Base-by-base conservation (phyloP, 192 early-diverging fungal genomes). In the Coemansia sp. region DNA sequence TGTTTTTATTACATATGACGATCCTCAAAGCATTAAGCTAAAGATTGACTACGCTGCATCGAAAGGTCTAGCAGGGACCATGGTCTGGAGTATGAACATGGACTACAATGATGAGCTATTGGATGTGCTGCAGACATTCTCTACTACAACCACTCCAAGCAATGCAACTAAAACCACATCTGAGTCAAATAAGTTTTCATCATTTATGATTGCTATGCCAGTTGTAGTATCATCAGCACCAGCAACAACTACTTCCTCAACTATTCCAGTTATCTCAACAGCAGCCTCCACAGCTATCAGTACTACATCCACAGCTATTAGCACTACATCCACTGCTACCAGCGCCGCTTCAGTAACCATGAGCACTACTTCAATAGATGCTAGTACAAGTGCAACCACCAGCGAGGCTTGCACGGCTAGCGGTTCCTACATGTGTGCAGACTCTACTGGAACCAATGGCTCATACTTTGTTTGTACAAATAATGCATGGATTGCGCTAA, bases 1-100 rank as follows among this genome's bases (percentile, higher is more conserved):
- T 17, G 65, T 60, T 5, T 86, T 83, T 57, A 82, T 90, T 51
- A 81, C 85, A 2, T 90, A 90, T 52, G 85, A 89, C 53, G 85
- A 90, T 43, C 70, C 81, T 3, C 46, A 71, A 30, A 85, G 84
- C n/a, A 55, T 90, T 37, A 52, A 57, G 19, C 46, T 76, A 30
- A 88, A 89, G 68, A 77, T 81, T 0, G 54, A 80, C 47, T 85
- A 78, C 59, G 83, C 83, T 10, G 66, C 67, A 37, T 62, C 74
- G 9, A 69, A 80, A 25, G 71, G 71, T 9, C 70, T 90, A 11
- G 81, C 66, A 44, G 87, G 87, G 13, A 65, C 84, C 15, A 87
- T 89, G 85, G 61, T 87, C 14, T 89, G 87, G 85, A 82, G 78
- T 22, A 64, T 88, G 53, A 73, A 82, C 55, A 79, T 85, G 67